phyloP scores from a whole-genome alignment of 1,139 yeast genomes.

The Pichia sp. region DNA sequence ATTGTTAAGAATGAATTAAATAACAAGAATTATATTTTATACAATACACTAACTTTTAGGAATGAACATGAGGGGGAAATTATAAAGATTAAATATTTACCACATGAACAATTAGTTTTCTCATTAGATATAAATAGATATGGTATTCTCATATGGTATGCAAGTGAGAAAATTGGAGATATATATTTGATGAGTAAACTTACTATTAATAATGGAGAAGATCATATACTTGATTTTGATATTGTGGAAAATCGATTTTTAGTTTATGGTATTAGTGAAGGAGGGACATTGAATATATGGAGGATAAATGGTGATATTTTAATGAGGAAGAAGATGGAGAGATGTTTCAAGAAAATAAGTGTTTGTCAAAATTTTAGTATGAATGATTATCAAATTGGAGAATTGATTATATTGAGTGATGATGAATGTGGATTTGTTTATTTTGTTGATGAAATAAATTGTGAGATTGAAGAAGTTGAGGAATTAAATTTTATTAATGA shows the following conservation, averaged over 20 bases:
- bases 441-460: neutral
- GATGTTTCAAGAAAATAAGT: neutral
- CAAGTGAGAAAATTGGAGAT: slow-evolving; percentile 35
- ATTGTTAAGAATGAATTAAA: slow-evolving; percentile 5
- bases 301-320: slow-evolving; percentile 49
- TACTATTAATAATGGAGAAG: neutral
- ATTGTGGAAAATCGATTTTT: slow-evolving; percentile 53
- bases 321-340: neutral
- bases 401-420: slow-evolving; percentile 1
- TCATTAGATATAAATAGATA: slow-evolving; percentile 46
- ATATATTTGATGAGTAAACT: slow-evolving; percentile 43
- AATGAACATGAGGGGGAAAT: slow-evolving; percentile 22
- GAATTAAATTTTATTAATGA: neutral
- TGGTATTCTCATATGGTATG: slow-evolving; percentile 18
- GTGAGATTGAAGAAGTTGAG: neutral
- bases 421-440: neutral
- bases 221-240: slow-evolving; percentile 26
- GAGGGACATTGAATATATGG: slow-evolving; percentile 31
- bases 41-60: neutral
- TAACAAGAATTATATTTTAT: neutral
- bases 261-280: slow-evolving; percentile 34
- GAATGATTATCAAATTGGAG: slow-evolving; percentile 9
- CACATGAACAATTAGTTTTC: slow-evolving; percentile 45
- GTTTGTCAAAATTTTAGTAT: slow-evolving; percentile 24
- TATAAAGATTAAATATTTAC: slow-evolving; percentile 36